These are phyloP conservation scores for Inosperma sp. DNA, from an alignment of 768 basidiomycete species.

Conservation along the genomic window DNA sequence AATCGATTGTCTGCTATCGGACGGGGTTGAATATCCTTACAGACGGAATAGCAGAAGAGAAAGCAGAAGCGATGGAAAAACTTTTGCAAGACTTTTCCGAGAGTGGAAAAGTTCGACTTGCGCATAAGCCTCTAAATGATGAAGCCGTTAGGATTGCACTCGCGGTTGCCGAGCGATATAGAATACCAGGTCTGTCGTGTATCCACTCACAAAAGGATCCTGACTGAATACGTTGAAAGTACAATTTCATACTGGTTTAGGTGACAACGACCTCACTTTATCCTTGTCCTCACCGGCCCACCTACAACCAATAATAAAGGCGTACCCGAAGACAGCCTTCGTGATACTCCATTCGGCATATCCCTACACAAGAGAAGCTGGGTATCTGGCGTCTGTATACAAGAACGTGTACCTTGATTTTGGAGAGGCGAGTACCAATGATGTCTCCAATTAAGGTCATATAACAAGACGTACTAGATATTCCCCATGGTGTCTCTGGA, in stretches of 20 bases:
- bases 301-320: constrained; percentile 64
- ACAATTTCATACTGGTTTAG: constrained; percentile 81
- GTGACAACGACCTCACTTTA: constrained; percentile 66
- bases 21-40: constrained; percentile 59
- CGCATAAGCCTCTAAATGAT: constrained; percentile 64
- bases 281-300: constrained; percentile 56
- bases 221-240: constrained; percentile 37
- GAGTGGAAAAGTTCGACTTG: constrained; percentile 44
- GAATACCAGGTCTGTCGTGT: constrained; percentile 52
- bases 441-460: neutral
- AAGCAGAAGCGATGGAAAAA: constrained; percentile 29
- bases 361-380: constrained; percentile 73
- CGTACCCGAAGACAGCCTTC: constrained; percentile 54
- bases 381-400: constrained; percentile 69
- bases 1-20: constrained; percentile 74
- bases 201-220: neutral
- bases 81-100: constrained; percentile 33
- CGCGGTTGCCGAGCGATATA: constrained; percentile 41
- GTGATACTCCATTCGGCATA: constrained; percentile 76
- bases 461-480: constrained; percentile 31
- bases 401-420: constrained; percentile 75
- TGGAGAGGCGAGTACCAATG: constrained; percentile 48
- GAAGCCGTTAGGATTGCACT: constrained; percentile 54
- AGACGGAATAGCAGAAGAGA: constrained; percentile 21
- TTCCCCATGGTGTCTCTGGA: constrained; percentile 62